Conservation (phyloP, 129 eudicot genomes). For the Ambrosia trifida region DNA sequence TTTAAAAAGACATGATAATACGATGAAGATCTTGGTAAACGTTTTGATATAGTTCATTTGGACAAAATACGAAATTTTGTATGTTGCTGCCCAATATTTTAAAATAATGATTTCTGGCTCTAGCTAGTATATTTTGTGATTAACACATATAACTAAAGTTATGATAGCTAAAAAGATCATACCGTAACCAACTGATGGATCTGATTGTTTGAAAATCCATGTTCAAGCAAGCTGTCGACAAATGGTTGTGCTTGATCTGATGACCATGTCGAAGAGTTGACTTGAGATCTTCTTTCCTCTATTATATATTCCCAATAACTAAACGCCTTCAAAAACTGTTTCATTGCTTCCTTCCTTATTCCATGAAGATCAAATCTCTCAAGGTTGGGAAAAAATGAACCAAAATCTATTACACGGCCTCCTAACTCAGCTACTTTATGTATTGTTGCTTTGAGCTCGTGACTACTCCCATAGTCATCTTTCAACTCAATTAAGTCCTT, state of each 20-base stretch:
- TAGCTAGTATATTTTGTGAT: too few species aligned
- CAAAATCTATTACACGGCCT: constrained; percentile 8
- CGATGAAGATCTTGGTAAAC: neutral
- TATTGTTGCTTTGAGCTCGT: neutral
- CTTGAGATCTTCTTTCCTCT: neutral
- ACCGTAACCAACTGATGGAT: neutral
- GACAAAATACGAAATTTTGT: too few species aligned
- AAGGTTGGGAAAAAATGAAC: constrained; percentile 32
- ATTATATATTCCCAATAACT: neutral
- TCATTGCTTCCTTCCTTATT: constrained; percentile 17
- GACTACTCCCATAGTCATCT: neutral
- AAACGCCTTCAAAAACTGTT: neutral
- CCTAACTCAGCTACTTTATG: neutral
- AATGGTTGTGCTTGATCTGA: neutral
- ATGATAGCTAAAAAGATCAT: neutral
- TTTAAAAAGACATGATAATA: too few species aligned
- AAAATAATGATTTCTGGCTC: too few species aligned
- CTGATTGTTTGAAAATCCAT: neutral
- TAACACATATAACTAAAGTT: neutral
- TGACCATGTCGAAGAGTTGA: neutral
- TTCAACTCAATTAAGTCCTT: neutral
- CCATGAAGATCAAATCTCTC: constrained; percentile 32
- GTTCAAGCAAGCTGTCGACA: neutral
- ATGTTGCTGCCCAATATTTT: too few species aligned
- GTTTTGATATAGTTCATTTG: too few species aligned